Base-by-base conservation (phyloP, 805 yeast genomes). In the Pichia insulana region DNA sequence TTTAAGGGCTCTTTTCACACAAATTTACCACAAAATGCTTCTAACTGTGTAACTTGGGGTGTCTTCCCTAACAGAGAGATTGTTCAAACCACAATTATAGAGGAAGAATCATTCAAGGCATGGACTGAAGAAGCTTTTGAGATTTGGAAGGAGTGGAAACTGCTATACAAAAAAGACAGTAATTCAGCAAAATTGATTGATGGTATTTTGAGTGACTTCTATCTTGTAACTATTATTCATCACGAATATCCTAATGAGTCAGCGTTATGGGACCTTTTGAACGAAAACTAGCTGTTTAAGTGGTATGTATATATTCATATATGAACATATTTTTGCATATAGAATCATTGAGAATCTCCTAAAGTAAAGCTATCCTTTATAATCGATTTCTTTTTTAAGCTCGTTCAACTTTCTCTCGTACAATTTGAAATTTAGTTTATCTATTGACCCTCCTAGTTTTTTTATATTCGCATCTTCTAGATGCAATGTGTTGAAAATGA, bases 1-100 rank as follows among this genome's bases (percentile, higher is more conserved):
- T 61, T 75, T 9, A 53, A 63, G 7, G 81, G 80, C 1, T 54
- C 62, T 9, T 78, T 85, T 48, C 66, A 69, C 25, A 74, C 92
- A 2, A 87, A 83, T 52, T 63, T 81, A 55, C 68, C 69, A 1
- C 58, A 67, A 1, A 69, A 64, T 13, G 63, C 75, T 28, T 79
- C 87, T 35, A 82, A 80, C 49, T 95, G 92, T 22, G 94, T 92
- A 8, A 92, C 98, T 1, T 92, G 98, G 98, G 98, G 97, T 48
- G 95, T 84, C 3, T 90, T 92, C 71, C 95, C 95, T 7, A 81
- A 81, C 61, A 76, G 88, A 49, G 96, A 87, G 57, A 80, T 88
- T 30, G 75, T 87, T 30, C 97, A 89, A 61, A 84, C 97, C 0
- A 92, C 98, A 0, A 82, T 89, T 47, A 80, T 92, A 43, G 96